Percentiles rank a stretch among this genome's conserved stretches.
These are phyloP conservation scores for Xylariaceae sp. DNA, from an alignment of 2,329 filamentous ascomycete species.

Conservation along the genomic window DNA sequence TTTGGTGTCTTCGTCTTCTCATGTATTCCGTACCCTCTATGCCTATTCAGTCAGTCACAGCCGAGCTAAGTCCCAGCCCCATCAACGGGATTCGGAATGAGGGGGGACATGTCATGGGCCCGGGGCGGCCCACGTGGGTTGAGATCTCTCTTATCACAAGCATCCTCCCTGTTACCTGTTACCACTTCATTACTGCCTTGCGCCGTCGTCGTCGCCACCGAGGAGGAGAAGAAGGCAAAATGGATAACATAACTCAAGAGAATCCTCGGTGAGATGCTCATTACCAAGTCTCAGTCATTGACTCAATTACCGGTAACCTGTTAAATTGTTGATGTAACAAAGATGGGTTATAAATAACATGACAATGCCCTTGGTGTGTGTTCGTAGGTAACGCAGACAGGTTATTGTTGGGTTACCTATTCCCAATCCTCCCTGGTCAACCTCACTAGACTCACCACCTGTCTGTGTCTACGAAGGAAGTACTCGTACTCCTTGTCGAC, in stretches of 20 bases:
- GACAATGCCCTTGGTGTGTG: neutral
- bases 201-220: too few species aligned
- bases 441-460: too few species aligned
- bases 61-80: constrained; percentile 17
- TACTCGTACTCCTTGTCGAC: too few species aligned
- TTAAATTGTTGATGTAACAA: neutral
- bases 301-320: neutral
- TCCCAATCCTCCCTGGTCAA: neutral
- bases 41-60: constrained; percentile 10
- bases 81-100: constrained; percentile 13
- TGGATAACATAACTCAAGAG: too few species aligned
- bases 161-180: constrained; percentile 24
- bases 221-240: too few species aligned
- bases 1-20: too few species aligned
- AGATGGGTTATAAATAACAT: neutral
- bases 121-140: constrained; percentile 32
- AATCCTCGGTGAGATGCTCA: too few species aligned
- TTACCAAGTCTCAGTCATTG: neutral
- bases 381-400: neutral
- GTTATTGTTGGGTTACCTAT: neutral
- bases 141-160: constrained; percentile 24
- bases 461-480: too few species aligned
- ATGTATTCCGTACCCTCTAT: constrained; percentile 2
- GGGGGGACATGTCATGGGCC: constrained; percentile 21
- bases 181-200: neutral